Base-by-base conservation (phyloP, 208 protist species). In the Leptomonas pyrrhocoris region DNA sequence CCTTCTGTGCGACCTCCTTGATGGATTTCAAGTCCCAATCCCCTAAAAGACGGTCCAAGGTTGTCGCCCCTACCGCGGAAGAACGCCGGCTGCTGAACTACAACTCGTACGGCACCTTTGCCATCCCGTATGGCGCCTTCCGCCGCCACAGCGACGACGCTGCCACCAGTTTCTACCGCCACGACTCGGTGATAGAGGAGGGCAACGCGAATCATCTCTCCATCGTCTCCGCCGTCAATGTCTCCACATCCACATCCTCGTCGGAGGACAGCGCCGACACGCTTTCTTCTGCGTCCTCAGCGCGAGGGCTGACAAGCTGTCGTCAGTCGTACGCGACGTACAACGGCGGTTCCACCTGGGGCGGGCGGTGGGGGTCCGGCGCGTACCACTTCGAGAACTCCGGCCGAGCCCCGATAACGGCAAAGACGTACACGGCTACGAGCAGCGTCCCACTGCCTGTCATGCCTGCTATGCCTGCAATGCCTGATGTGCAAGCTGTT, bases 21-120 rank as follows among this genome's bases (percentile, higher is more conserved):
- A 31, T 31, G 15, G 49, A 61, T 38, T 13, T 61, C 16, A 61
- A 61, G 56, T 34, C 56, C 36, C 56, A 61, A 19, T n/a, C 15
- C 56, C 56, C 56, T 21, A 61, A 45, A 6, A 31, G 8, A 18
- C 9, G 6, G 19, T 61, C 56, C 2, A 46, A 30, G 7, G 2
- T 61, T 13, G 18, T 38, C 21, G 56, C 34, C 40, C 56, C 56
- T 21, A 61, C 56, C 40, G 56, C 34, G 2, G 56, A 61, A 23
- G 56, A 61, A 21, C 56, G 40, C 21, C 34, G 2, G 5, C 34
- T 61, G 40, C 56, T 61, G 6, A 13, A 34, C 56, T 25, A 38
- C 56, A 61, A 16, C 38, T 46, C 34, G 7, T 61, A 49, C 56
- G 56, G 56, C 38, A 61, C 56, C 56, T 61, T 61, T 38, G 34